These are phyloP conservation scores for Arachis hypogaea DNA, from an alignment of 306 rosid genomes.

Conservation along the genomic window DNA sequence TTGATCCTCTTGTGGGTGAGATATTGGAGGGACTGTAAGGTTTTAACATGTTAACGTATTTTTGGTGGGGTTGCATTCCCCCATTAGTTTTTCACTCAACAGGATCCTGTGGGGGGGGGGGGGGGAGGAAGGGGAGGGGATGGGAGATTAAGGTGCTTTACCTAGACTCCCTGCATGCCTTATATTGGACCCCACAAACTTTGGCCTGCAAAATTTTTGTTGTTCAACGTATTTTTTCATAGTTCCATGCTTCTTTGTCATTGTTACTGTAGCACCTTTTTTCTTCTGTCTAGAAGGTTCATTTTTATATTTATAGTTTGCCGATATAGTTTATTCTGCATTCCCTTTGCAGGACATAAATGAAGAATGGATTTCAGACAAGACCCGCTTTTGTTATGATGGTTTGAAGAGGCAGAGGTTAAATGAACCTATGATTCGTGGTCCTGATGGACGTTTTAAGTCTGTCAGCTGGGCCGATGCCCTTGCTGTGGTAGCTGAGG, in stretches of 20 bases:
- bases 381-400: constrained; percentile 96
- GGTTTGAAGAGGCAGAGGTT: constrained; percentile 99
- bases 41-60: background rate
- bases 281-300: background rate
- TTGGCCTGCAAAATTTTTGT: constrained; percentile 1
- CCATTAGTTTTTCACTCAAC: constrained; percentile 12
- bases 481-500: constrained; percentile 83
- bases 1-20: background rate
- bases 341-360: constrained; percentile 76
- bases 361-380: constrained; percentile 99
- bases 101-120: constrained; percentile 1
- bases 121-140: background rate
- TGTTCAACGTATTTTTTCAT: background rate
- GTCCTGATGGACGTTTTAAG: constrained; percentile 90
- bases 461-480: constrained; percentile 96
- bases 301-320: constrained; percentile 4
- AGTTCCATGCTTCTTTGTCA: constrained; percentile 1
- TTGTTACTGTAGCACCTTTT: background rate
- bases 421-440: constrained; percentile 97
- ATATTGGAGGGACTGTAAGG: background rate
- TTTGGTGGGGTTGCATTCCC: background rate
- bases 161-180: constrained; percentile 2
- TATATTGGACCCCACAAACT: background rate
- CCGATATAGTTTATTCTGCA: constrained; percentile 28
- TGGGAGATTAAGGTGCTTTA: background rate